Evolutionary conservation across 2,329 filamentous ascomycete species (phyloP), one percentile per base, ranked within the genome.

Genomic region (Pseudogymnoascus sp.): DNA sequence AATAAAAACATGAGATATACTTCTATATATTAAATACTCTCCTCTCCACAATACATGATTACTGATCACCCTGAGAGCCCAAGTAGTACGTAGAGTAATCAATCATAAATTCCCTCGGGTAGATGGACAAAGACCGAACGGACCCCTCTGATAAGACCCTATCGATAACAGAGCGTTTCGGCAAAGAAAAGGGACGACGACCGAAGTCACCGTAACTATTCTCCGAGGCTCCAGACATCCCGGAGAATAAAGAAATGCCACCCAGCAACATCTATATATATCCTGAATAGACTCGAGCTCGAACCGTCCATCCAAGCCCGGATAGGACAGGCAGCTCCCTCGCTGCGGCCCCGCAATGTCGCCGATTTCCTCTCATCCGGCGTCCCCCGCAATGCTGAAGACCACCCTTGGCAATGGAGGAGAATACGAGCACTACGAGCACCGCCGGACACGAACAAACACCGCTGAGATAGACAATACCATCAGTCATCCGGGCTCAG

Each of bases 401-500:
- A 33, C 48, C 9, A 33, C 48, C n/a, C 48, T 55, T 33, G 48
- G 48, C 48, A 55, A 55, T 55, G 48, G 48, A 55, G 48, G 48
- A 17, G 48, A 55, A 55, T 55, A 33, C n/a, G 48, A 55, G n/a
- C 48, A 55, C 29, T n/a, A 33, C 35, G 33, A 38, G 27, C 51
- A 62, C 31, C 31, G 60, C 10, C 64, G 70, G 60, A 68, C 68
- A 65, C 67, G 69, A 60, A 72, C 70, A n/a, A 71, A 72, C 60
- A 74, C 72, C 10, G 71, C 71, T 3, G 72, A 74, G 59, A 73
- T 74, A 58, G 72, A 74, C 51, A 72, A 66, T 63, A 73, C 71
- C 3, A 73, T 88, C 69, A 82, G 77, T 61, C 82, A 84, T 68
- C 85, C 85, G 2, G 85, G 85, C 25, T 83, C 89, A 12, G 92